Evolutionary conservation across 345 rosid genomes (phyloP).

Genomic region (Aquilaria malaccensis): DNA sequence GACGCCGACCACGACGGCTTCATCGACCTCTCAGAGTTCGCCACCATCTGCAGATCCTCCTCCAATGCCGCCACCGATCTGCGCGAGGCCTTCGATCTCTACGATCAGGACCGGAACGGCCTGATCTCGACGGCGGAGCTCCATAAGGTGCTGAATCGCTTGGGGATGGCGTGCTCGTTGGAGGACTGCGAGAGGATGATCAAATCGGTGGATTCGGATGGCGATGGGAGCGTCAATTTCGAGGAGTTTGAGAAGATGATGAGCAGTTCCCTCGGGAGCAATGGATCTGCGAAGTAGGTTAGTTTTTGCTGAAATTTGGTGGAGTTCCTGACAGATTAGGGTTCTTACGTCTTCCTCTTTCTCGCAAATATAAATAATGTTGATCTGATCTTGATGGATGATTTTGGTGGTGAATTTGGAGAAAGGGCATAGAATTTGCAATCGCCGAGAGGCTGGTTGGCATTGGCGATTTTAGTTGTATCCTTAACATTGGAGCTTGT

Average conservation of each 20-base stretch:
- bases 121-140: constrained; percentile 67
- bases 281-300: too few species aligned
- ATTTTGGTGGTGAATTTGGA: too few species aligned
- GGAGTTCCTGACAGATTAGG: too few species aligned
- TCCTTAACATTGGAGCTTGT: too few species aligned
- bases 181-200: constrained; percentile 74
- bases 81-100: constrained; percentile 77
- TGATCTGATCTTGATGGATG: too few species aligned
- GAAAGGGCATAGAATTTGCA: too few species aligned
- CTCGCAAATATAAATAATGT: too few species aligned
- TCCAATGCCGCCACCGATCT: constrained; percentile 20
- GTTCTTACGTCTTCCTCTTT: too few species aligned
- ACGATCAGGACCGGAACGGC: constrained; percentile 76
- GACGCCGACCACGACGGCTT: constrained; percentile 75
- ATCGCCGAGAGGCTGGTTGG: too few species aligned
- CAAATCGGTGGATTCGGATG: constrained; percentile 65
- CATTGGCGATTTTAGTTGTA: too few species aligned
- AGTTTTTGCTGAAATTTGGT: too few species aligned
- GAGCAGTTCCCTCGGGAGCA: constrained; percentile 19
- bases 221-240: constrained; percentile 78
- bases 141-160: constrained; percentile 53
- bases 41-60: constrained; percentile 47
- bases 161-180: constrained; percentile 59
- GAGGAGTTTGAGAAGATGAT: constrained; percentile 83
- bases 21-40: constrained; percentile 60